Percentiles rank a stretch among this genome's conserved stretches.
Conservation (phyloP, 768 basidiomycete genomes). For the Phylloporus sp. region DNA sequence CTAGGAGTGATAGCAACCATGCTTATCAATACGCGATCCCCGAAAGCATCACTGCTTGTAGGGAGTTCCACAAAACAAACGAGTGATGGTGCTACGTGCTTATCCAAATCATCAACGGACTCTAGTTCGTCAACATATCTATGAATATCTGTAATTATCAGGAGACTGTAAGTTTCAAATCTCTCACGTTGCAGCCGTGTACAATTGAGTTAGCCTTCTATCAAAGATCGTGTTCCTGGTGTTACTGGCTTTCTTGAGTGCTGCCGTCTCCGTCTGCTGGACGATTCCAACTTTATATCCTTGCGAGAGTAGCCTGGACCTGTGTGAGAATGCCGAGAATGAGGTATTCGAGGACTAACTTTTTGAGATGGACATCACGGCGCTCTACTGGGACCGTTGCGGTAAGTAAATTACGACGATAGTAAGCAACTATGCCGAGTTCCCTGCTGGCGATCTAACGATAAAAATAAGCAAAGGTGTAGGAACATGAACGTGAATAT, state of each 20-base stretch:
- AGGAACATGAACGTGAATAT: not conserved
- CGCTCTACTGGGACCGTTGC: conserved; percentile 73
- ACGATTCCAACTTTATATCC: conserved; percentile 85
- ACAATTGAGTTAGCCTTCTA: conserved; percentile 71
- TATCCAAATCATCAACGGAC: conserved; percentile 59
- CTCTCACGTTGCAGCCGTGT: conserved; percentile 82
- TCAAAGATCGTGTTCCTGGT: conserved; percentile 72
- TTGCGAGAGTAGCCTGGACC: conserved; percentile 60
- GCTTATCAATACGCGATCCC: conserved; percentile 49
- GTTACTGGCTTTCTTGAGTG: conserved; percentile 79
- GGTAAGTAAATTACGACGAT: conserved; percentile 66
- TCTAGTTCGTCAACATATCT: conserved; percentile 84
- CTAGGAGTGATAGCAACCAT: conserved; percentile 79
- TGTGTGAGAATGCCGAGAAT: not conserved
- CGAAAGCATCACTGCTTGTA: conserved; percentile 9
- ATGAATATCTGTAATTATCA: conserved; percentile 9
- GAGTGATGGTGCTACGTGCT: conserved; percentile 58
- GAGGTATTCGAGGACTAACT: conserved; percentile 40
- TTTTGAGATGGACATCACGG: conserved; percentile 69
- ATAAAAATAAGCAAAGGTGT: conserved; percentile 9
- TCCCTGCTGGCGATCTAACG: conserved; percentile 67
- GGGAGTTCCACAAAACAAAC: conserved; percentile 65
- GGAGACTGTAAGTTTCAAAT: not conserved
- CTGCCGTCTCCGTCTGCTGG: conserved; percentile 81
- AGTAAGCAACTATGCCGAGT: conserved; percentile 73